Evolutionary conservation across 768 basidiomycete species (phyloP), one percentile per base, ranked within the genome.

Genomic region (Boletus sp.): DNA sequence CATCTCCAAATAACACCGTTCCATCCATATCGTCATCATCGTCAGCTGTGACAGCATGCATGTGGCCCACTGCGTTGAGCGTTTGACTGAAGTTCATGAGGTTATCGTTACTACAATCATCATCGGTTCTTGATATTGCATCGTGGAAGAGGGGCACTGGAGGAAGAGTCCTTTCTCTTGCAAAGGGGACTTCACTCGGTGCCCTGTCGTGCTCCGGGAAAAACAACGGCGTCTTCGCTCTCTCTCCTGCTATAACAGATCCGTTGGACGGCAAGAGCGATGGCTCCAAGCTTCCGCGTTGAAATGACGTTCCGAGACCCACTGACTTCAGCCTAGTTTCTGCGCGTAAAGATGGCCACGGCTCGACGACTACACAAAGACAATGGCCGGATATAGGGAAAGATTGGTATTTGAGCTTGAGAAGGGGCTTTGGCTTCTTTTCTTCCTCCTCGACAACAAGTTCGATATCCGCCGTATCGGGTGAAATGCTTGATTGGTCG

Each of bases 311-410:
- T 19, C 69, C 67, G 50, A 67, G 68, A 19, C 60, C 63, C 14
- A 68, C 58, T 5, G 77, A 71, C 15, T 65, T 68, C 13, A 65
- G 64, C 37, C 68, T 73, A 2, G 73, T 60, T 34, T 64, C 59
- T 5, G 70, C 59, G 34, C 75, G 79, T 35, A 83, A 64, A 14
- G 80, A 72, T 5, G 88, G 85, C 78, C 83, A 90, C 15, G 91
- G 92, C 66, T 93, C 91, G 15, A 92, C 83, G 23, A 93, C 85
- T 34, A 93, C 78, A 64, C 88, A 90, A 17, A 93, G 78, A 67
- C 87, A 90, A 50, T 83, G 81, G 0, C 84, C 85, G 53, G 81
- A 79, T 45, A 91, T 83, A 49, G 72, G 77, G 68, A 90, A 90
- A 13, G 87, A 86, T 60, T 81, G 79, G 59, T 88, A 93, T 50